These are phyloP conservation scores for Eucalyptus polybractea DNA, from an alignment of 345 rosid species.

Conservation along the genomic window DNA sequence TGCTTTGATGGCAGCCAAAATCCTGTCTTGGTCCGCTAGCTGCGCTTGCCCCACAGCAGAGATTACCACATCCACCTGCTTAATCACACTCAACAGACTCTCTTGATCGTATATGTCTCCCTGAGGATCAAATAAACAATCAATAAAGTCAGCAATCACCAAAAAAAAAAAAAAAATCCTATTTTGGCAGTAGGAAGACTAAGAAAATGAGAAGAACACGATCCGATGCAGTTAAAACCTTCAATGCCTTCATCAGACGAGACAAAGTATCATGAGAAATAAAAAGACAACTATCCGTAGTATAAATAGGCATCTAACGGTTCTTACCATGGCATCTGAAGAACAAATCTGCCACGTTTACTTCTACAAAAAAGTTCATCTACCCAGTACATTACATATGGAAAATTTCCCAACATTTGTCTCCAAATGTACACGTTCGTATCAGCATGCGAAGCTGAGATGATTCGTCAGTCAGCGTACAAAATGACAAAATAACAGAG, in stretches of 20 bases:
- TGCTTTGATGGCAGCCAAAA: not conserved
- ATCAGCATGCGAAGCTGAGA: not conserved
- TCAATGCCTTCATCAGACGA: not conserved
- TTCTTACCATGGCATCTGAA: too few species aligned
- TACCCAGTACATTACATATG: not conserved
- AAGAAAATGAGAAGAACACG: not conserved
- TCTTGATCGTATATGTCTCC: not conserved
- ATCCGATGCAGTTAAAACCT: not conserved
- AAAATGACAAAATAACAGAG: too few species aligned
- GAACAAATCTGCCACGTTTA: too few species aligned
- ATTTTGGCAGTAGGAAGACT: not conserved
- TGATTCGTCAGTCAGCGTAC: not conserved
- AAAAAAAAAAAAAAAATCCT: not conserved
- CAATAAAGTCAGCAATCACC: not conserved
- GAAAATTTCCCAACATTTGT: not conserved
- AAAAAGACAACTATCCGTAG: not conserved
- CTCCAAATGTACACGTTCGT: not conserved
- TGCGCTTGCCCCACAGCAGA: not conserved
- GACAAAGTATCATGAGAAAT: not conserved
- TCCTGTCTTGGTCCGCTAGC: not conserved
- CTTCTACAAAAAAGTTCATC: not conserved
- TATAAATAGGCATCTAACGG: not conserved
- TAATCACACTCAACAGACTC: not conserved
- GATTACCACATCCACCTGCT: not conserved
- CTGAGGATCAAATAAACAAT: not conserved